phyloP scores from a whole-genome alignment of 768 basidiomycete species.

The Termitomyces sp. region DNA sequence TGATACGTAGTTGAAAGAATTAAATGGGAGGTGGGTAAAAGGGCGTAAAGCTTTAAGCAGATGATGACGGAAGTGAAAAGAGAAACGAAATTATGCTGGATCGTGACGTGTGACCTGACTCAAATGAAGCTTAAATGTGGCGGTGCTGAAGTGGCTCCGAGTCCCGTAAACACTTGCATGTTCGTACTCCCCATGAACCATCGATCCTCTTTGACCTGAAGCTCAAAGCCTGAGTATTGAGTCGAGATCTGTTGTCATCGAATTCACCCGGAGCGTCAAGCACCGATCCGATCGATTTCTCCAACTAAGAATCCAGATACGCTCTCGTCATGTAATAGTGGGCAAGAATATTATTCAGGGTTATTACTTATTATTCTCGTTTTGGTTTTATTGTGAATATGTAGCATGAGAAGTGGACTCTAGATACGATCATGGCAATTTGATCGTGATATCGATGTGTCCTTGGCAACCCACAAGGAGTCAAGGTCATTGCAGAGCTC shows the following conservation, averaged over 20 bases:
- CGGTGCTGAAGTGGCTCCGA: conserved; percentile 4
- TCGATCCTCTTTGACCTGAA: background rate
- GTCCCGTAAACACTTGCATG: too few species aligned
- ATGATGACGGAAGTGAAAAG: background rate
- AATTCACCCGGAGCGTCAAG: background rate
- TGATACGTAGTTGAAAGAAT: conserved; percentile 15
- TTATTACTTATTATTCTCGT: too few species aligned
- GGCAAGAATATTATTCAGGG: too few species aligned
- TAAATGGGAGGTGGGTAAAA: conserved; percentile 4
- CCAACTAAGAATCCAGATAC: too few species aligned
- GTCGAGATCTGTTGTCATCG: background rate
- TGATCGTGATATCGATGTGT: background rate
- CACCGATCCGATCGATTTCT: background rate
- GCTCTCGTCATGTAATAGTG: too few species aligned
- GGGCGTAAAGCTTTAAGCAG: conserved; percentile 3
- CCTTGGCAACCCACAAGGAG: conserved; percentile 6
- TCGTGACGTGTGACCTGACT: conserved; percentile 17
- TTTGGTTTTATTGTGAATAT: too few species aligned
- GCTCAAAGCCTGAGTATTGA: too few species aligned
- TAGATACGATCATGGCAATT: too few species aligned
- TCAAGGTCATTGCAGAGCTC: too few species aligned
- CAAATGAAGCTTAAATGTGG: conserved; percentile 11
- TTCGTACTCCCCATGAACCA: too few species aligned
- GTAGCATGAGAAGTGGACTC: background rate
- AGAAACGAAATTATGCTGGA: conserved; percentile 7